Conservation (phyloP, 2,329 filamentous ascomycete genomes). For the Xylariaceae sp. region DNA sequence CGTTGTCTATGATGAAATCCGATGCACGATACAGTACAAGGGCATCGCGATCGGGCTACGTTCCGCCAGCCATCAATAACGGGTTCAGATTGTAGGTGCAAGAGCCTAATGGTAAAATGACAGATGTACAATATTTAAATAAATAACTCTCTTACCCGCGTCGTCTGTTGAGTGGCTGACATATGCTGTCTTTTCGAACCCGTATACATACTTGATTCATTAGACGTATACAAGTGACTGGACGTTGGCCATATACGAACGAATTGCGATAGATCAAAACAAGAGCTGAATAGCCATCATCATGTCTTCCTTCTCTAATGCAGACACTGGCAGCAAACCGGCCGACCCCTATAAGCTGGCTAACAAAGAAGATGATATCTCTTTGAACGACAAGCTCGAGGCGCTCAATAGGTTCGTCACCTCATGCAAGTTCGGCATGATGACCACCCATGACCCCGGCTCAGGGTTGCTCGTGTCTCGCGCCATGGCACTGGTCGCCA, state of each 20-base stretch:
- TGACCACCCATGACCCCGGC: constrained; percentile 74
- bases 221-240: too few species aligned
- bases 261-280: not conserved
- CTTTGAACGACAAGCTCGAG: constrained; percentile 74
- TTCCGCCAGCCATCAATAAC: not conserved
- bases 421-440: constrained; percentile 81
- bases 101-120: too few species aligned
- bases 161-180: too few species aligned
- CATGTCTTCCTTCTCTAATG: constrained; percentile 60
- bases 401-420: constrained; percentile 73
- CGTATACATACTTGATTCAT: too few species aligned
- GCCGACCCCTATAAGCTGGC: constrained; percentile 77
- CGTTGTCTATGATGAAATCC: constrained; percentile 30
- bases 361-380: constrained; percentile 66
- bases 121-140: too few species aligned
- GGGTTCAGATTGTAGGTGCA: too few species aligned
- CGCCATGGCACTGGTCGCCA: constrained; percentile 82
- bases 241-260: not conserved
- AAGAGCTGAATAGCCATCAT: constrained; percentile 16
- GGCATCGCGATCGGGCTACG: constrained; percentile 1
- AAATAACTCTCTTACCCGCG: too few species aligned
- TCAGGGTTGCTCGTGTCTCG: constrained; percentile 73
- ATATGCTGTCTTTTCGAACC: too few species aligned
- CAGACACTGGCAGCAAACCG: constrained; percentile 62
- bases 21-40: constrained; percentile 7